Percentiles rank a stretch among this genome's conserved stretches.
These are phyloP conservation scores for Candida sanyiensis DNA, from an alignment of 805 yeast species.

Conservation along the genomic window DNA sequence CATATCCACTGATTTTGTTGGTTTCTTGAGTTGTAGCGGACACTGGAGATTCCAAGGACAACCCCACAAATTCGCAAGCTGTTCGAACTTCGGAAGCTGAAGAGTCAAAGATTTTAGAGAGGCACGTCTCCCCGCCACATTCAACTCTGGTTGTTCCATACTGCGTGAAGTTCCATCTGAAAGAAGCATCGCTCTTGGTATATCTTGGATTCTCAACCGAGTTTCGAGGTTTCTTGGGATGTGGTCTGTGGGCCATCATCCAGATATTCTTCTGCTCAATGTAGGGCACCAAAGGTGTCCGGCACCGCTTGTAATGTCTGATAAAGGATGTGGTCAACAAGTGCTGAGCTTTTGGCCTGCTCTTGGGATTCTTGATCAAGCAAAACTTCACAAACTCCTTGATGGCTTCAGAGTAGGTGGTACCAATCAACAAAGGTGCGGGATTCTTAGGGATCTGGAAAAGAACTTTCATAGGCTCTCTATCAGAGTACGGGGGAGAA, in stretches of 20 bases:
- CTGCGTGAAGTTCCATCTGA: conserved; percentile 24
- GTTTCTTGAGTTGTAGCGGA: no score
- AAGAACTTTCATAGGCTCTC: conserved; percentile 73
- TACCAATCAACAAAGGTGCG: conserved; percentile 53
- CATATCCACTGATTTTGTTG: no score
- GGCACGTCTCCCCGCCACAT: conserved; percentile 5
- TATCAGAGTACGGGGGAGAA: conserved; percentile 67
- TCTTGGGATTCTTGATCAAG: conserved; percentile 56
- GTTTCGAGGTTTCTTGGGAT: conserved; percentile 34
- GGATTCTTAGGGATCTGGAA: conserved; percentile 59
- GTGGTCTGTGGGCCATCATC: conserved; percentile 28
- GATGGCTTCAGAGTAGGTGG: conserved; percentile 36
- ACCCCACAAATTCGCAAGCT: no score
- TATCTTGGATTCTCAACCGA: conserved; percentile 29
- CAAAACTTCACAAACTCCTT: conserved; percentile 59
- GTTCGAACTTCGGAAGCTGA: conserved; percentile 15
- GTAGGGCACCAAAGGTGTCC: conserved; percentile 29
- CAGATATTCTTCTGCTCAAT: conserved; percentile 36
- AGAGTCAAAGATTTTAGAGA: conserved; percentile 1
- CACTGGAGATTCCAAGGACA: no score
- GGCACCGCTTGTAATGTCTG: conserved; percentile 28
- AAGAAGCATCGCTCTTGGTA: conserved; percentile 20
- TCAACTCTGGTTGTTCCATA: background rate
- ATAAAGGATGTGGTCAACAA: conserved; percentile 54
- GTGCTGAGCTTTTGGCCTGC: conserved; percentile 55